phyloP scores from a whole-genome alignment of 805 yeast genomes.

The Komagataella pastoris region DNA sequence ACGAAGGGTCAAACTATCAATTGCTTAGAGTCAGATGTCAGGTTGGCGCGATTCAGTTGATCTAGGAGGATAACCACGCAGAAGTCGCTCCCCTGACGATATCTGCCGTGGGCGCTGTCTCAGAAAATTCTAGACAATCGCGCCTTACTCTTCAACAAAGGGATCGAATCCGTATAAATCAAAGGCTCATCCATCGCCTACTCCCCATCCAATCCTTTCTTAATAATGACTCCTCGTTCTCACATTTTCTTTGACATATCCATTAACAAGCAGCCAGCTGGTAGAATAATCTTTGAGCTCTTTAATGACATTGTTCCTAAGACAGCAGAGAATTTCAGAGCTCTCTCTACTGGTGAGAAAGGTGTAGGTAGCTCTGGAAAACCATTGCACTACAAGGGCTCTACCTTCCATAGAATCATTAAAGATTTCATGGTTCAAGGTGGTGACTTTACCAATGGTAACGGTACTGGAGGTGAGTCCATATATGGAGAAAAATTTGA shows the following conservation, averaged over 20 bases:
- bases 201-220: neutral
- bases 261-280: constrained; percentile 54
- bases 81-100: too few species aligned
- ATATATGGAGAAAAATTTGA: constrained; percentile 79
- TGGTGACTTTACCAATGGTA: constrained; percentile 71
- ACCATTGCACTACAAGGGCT: constrained; percentile 65
- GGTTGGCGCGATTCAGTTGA: neutral
- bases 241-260: constrained; percentile 71
- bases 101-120: neutral
- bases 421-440: constrained; percentile 88
- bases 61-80: too few species aligned
- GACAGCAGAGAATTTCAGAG: constrained; percentile 83
- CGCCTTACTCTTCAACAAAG: neutral
- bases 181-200: neutral
- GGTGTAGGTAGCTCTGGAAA: constrained; percentile 50
- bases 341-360: constrained; percentile 81
- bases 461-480: constrained; percentile 75
- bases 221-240: constrained; percentile 15
- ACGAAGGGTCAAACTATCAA: neutral
- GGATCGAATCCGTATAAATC: neutral
- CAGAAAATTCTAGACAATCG: neutral
- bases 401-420: constrained; percentile 89
- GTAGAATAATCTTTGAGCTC: constrained; percentile 71
- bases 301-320: constrained; percentile 67
- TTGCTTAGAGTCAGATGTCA: neutral